These are phyloP conservation scores for Psilocybe mexicana DNA, from an alignment of 1,284 basidiomycete species.

Conservation along the genomic window DNA sequence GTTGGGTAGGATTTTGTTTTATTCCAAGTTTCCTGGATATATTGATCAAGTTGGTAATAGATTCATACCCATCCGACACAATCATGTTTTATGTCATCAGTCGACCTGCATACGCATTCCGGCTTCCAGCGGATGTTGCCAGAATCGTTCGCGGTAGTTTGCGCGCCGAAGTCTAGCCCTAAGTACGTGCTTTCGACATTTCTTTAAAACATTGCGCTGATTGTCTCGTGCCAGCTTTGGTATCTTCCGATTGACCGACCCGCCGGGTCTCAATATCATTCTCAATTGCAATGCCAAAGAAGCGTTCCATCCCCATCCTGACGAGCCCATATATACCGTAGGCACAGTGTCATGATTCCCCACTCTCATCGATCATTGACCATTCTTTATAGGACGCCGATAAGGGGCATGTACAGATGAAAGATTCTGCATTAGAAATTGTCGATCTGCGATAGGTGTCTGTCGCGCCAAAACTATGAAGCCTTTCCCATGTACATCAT, in stretches of 20 bases:
- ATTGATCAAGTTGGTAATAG: slow-evolving; percentile 37
- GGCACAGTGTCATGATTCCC: slow-evolving; percentile 16
- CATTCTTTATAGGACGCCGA: slow-evolving; percentile 59
- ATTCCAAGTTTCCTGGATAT: not conserved
- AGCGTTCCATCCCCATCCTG: slow-evolving; percentile 84
- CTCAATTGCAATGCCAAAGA: slow-evolving; percentile 67
- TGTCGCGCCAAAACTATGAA: not conserved
- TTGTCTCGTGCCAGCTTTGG: slow-evolving; percentile 59
- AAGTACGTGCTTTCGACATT: slow-evolving; percentile 48
- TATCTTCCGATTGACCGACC: slow-evolving; percentile 85
- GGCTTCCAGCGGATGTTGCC: slow-evolving; percentile 86
- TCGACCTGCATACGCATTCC: slow-evolving; percentile 87
- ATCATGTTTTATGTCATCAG: slow-evolving; percentile 87
- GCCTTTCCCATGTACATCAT: not conserved
- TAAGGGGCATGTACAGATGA: slow-evolving; percentile 79
- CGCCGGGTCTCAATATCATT: slow-evolving; percentile 75
- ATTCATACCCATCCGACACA: slow-evolving; percentile 93
- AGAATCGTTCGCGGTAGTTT: slow-evolving; percentile 90
- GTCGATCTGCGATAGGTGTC: slow-evolving; percentile 59
- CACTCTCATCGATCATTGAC: not conserved
- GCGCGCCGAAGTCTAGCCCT: slow-evolving; percentile 77
- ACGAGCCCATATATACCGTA: slow-evolving; percentile 81
- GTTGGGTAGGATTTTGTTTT: slow-evolving; percentile 67
- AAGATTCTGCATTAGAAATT: slow-evolving; percentile 67
- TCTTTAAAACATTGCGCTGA: slow-evolving; percentile 1